Conservation (phyloP, 2,329 filamentous ascomycete species). For the Lachnellula subtilissima region DNA sequence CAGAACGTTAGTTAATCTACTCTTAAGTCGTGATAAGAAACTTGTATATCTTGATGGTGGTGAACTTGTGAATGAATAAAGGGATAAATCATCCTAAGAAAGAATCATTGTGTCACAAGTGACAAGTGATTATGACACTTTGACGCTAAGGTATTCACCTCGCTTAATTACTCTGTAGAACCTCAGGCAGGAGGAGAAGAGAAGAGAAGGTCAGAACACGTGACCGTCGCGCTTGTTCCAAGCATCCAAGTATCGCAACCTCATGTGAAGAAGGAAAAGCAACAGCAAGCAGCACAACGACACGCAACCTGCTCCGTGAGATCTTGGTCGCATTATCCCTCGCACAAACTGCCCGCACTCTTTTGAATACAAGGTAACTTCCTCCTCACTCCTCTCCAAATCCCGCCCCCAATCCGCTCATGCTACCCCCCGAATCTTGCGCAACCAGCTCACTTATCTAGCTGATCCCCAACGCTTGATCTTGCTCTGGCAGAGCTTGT, state of each 20-base stretch:
- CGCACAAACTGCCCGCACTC: not conserved
- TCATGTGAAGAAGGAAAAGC: not conserved
- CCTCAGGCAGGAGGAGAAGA: not conserved
- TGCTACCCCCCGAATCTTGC: not conserved
- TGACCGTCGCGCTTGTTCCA: not conserved
- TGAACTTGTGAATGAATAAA: too few species aligned
- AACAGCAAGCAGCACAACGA: constrained; percentile 17
- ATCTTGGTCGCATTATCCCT: not conserved
- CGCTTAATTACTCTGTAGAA: not conserved
- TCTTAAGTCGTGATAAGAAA: too few species aligned
- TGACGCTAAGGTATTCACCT: too few species aligned
- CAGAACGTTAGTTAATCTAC: too few species aligned
- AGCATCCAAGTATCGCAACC: not conserved
- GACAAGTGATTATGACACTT: too few species aligned
- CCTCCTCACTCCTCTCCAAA: not conserved
- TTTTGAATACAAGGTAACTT: constrained; percentile 7
- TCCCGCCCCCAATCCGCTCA: not conserved
- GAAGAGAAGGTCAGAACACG: not conserved
- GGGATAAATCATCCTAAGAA: too few species aligned
- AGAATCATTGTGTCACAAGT: too few species aligned
- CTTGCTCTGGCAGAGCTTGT: not conserved
- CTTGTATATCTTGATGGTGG: too few species aligned
- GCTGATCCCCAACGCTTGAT: not conserved
- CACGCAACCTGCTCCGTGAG: constrained; percentile 16
- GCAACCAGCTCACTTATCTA: not conserved